Percentiles rank a stretch among this genome's conserved stretches.
phyloP scores from a whole-genome alignment of 768 basidiomycete genomes.

The Leucocoprinus sp. region DNA sequence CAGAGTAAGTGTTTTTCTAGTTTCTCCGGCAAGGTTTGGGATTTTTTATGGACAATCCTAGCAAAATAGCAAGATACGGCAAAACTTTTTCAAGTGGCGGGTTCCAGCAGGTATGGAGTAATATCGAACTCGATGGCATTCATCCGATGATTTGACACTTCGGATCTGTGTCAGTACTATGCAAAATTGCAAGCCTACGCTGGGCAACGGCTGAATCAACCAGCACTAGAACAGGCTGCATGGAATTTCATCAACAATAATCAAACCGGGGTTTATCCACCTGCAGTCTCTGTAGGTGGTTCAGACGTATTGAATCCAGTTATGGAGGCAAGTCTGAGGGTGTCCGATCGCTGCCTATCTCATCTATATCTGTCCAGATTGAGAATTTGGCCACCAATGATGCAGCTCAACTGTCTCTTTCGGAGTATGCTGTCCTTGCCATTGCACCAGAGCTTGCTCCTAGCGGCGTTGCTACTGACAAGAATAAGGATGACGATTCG shows the following conservation, averaged over 20 bases:
- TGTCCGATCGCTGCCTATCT: background rate
- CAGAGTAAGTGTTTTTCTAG: constrained; percentile 20
- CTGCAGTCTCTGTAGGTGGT: constrained; percentile 31
- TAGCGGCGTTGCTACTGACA: constrained; percentile 10
- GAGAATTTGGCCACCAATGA: constrained; percentile 30
- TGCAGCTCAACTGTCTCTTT: constrained; percentile 24
- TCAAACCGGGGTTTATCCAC: constrained; percentile 27
- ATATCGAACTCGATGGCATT: no score
- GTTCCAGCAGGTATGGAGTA: constrained; percentile 21
- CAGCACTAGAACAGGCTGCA: constrained; percentile 24
- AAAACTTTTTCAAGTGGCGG: constrained; percentile 26
- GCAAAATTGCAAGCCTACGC: constrained; percentile 32
- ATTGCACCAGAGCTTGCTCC: constrained; percentile 29
- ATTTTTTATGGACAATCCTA: constrained; percentile 9
- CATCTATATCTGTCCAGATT: no score
- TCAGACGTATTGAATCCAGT: constrained; percentile 40
- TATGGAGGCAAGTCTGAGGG: constrained; percentile 24
- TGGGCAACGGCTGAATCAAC: constrained; percentile 26
- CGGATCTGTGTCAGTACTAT: constrained; percentile 19
- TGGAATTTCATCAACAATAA: constrained; percentile 25
- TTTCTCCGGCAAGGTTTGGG: background rate
- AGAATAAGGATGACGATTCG: constrained; percentile 13
- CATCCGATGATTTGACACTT: background rate
- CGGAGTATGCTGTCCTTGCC: constrained; percentile 28
- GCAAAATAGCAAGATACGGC: constrained; percentile 29